Conservation (phyloP, 805 yeast genomes). For the Blastobotrys robertii region DNA sequence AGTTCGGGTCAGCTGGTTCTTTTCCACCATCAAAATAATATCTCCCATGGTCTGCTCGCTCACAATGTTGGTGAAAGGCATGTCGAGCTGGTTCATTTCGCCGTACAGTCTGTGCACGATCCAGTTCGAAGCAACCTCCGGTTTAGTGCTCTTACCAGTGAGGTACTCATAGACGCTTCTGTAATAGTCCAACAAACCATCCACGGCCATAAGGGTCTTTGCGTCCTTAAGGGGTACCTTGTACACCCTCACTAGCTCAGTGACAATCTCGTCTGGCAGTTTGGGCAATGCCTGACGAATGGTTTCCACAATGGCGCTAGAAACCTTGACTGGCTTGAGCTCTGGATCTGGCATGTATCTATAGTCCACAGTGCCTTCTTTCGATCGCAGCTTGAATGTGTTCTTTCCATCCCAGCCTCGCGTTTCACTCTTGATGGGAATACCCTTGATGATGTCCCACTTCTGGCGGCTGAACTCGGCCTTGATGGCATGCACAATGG, state of each 20-base stretch:
- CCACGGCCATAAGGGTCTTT: slow-evolving; percentile 47
- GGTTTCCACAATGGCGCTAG: slow-evolving; percentile 33
- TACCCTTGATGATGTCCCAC: slow-evolving; percentile 33
- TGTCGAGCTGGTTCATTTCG: slow-evolving; percentile 42
- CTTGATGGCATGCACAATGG: slow-evolving; percentile 65
- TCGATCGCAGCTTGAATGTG: slow-evolving; percentile 60
- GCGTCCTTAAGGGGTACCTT: slow-evolving; percentile 65
- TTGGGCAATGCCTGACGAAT: slow-evolving; percentile 37
- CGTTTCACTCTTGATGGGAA: slow-evolving; percentile 47
- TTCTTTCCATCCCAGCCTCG: slow-evolving; percentile 83
- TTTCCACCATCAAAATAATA: slow-evolving; percentile 41
- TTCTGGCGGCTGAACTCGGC: slow-evolving; percentile 67
- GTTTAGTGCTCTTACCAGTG: slow-evolving; percentile 16
- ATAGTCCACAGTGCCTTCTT: slow-evolving; percentile 79
- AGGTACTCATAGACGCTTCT: slow-evolving; percentile 30
- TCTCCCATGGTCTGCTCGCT: slow-evolving; percentile 41
- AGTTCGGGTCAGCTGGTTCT: slow-evolving; percentile 44
- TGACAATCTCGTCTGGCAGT: slow-evolving; percentile 52
- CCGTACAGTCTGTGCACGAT: slow-evolving; percentile 75
- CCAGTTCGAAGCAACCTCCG: slow-evolving; percentile 58
- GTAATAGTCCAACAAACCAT: slow-evolving; percentile 46
- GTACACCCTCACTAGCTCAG: slow-evolving; percentile 42
- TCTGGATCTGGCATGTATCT: slow-evolving; percentile 95
- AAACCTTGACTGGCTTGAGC: slow-evolving; percentile 48
- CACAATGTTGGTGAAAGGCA: slow-evolving; percentile 23